Conservation (phyloP, 1,284 basidiomycete genomes). For the Rhodotorula sp. region DNA sequence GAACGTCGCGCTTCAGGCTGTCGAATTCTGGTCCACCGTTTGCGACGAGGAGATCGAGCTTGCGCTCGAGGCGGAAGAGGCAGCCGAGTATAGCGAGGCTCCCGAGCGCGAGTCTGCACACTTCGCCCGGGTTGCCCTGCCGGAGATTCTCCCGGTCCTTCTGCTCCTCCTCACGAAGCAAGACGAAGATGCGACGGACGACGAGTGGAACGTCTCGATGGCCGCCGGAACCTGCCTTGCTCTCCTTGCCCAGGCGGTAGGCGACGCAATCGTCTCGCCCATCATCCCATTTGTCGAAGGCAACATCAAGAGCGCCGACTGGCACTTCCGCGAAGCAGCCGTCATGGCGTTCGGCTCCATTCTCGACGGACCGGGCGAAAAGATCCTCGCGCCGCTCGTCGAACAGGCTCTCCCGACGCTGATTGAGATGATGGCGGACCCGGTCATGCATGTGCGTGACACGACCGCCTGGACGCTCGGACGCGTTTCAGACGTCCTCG, state of each 20-base stretch:
- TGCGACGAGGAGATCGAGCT: constrained; percentile 97
- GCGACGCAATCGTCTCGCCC: constrained; percentile 83
- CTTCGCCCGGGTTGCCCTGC: constrained; percentile 90
- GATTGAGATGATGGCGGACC: constrained; percentile 92
- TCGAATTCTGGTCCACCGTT: constrained; percentile 99
- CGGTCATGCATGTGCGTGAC: constrained; percentile 85
- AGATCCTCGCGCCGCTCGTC: constrained; percentile 83
- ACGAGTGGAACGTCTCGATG: constrained; percentile 99
- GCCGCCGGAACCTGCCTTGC: constrained; percentile 91
- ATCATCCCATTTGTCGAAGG: constrained; percentile 98
- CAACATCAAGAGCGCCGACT: constrained; percentile 85
- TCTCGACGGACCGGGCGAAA: constrained; percentile 88
- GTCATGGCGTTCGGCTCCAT: constrained; percentile 99
- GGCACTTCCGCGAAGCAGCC: constrained; percentile 94
- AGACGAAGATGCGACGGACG: constrained; percentile 95
- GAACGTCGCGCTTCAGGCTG: constrained; percentile 88
- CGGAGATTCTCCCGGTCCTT: constrained; percentile 91
- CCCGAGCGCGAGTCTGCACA: constrained; percentile 76
- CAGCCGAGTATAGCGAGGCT: constrained; percentile 84
- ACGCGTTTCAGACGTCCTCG: constrained; percentile 87
- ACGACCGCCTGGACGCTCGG: constrained; percentile 98
- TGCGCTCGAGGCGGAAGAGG: constrained; percentile 88
- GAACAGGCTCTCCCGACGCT: constrained; percentile 90
- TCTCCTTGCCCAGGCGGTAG: constrained; percentile 84
- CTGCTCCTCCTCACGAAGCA: constrained; percentile 85